Evolutionary conservation across 768 basidiomycete species (phyloP), one percentile per base, ranked within the genome.

Genomic region (Hygrophorus pudorinus): DNA sequence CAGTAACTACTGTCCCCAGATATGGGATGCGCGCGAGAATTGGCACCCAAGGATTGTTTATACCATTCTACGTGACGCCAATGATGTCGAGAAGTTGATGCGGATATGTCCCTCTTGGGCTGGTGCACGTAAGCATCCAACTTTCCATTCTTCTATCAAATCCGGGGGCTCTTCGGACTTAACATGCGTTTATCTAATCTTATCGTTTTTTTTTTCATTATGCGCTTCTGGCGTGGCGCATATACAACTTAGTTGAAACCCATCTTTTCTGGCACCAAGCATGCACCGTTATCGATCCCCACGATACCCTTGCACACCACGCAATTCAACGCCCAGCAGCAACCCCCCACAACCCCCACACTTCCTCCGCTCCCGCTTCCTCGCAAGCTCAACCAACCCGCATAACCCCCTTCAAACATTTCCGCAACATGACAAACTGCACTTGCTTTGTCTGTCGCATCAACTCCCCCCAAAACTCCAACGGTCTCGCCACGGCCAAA

Each of bases 251-350:
- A 85, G 83, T 86, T 45, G 76, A 83, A 65, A 66, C 68, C 6
- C 83, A 85, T 63, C 59, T 70, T 13, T 85, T 83, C 56, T 86
- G 83, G 83, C 68, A 69, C 48, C 77, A 81, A 47, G 81, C 79
- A 1, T 69, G 75, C 45, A 56, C 70, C 2, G 57, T 75, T 24
- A 63, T 85, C 49, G 83, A 86, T 63, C 81, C 81, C 5, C 62
- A 69, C 34, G 81, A 82, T 54, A 51, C 60, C 33, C 68, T 79
- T 16, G 68, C 65, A 3, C 68, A 73, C 16, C 67, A 73, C 51
- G 65, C 71, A 38, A 56, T 74, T 52, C 46, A 75, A 31, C 68
- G 66, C 36, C 68, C 70, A 20, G 21, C 21, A 30, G 1, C 67
- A 59, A 49, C 56, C 62, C 43, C 47, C 55, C 47, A 57, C 50